Evolutionary conservation across 2,329 filamentous ascomycete species (phyloP).

Genomic region (Aspergillus clavatus): DNA sequence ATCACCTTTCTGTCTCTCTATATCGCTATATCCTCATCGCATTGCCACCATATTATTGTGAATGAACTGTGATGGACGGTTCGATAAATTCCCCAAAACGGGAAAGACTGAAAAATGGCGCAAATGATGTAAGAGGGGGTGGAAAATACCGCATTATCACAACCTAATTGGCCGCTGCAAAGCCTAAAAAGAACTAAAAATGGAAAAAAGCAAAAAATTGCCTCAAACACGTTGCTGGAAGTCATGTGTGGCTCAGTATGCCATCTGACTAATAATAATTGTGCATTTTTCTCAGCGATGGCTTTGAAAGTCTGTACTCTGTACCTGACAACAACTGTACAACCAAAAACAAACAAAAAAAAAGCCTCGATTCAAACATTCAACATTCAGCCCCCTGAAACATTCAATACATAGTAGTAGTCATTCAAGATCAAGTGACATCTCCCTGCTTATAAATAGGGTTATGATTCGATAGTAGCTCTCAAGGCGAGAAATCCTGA

Average conservation of each 20-base stretch:
- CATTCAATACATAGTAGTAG: too few species aligned
- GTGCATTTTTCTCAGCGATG: neutral
- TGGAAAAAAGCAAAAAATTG: slow-evolving; percentile 18
- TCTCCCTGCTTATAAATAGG: too few species aligned
- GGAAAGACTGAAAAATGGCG: slow-evolving; percentile 4
- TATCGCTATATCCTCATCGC: neutral
- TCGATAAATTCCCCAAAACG: neutral
- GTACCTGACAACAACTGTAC: too few species aligned
- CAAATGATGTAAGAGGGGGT: slow-evolving; percentile 7
- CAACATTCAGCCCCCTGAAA: too few species aligned
- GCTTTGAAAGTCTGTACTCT: too few species aligned
- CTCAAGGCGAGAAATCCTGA: too few species aligned
- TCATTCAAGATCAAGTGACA: too few species aligned
- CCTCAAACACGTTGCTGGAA: neutral
- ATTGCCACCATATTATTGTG: neutral
- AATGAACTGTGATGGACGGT: too few species aligned
- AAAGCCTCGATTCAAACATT: too few species aligned
- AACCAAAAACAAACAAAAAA: too few species aligned
- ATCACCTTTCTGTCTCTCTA: too few species aligned
- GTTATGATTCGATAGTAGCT: too few species aligned
- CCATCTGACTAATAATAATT: neutral
- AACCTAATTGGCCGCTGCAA: slow-evolving; percentile 12
- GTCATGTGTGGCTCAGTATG: neutral
- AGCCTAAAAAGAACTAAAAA: slow-evolving; percentile 10
- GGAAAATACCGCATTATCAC: slow-evolving; percentile 17